Evolutionary conservation across 306 rosid genomes (phyloP).

Genomic region (Acacia melanoxylon): DNA sequence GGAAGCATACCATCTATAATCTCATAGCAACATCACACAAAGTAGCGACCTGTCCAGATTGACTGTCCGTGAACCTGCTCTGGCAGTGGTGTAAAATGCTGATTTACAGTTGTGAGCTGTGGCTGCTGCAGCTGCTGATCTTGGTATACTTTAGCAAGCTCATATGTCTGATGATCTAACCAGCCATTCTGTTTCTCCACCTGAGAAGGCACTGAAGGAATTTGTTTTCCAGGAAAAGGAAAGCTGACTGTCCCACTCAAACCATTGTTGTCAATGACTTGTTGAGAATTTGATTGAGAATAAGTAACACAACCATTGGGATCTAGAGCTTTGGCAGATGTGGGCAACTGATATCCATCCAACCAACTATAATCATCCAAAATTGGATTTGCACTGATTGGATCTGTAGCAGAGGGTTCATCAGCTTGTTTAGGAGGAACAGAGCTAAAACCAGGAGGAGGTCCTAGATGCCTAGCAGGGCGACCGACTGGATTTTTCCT

Average conservation of each 20-base stretch:
- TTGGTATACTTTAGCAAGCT: slow-evolving; percentile 51
- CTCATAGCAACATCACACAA: slow-evolving; percentile 81
- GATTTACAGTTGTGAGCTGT: slow-evolving; percentile 62
- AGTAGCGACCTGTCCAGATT: slow-evolving; percentile 74
- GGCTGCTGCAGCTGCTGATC: slow-evolving; percentile 72
- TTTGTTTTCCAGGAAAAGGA: slow-evolving; percentile 89
- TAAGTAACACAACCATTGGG: slow-evolving; percentile 37
- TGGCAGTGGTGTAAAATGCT: slow-evolving; percentile 55
- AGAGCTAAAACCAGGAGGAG: slow-evolving; percentile 85
- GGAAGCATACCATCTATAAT: slow-evolving; percentile 60
- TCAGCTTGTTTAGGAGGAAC: slow-evolving; percentile 58
- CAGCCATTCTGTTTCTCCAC: slow-evolving; percentile 63
- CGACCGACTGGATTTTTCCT: slow-evolving; percentile 72
- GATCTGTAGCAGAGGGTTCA: slow-evolving; percentile 58
- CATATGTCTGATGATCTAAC: slow-evolving; percentile 61
- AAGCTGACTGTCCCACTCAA: slow-evolving; percentile 56
- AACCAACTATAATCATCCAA: slow-evolving; percentile 95
- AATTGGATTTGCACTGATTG: slow-evolving; percentile 53
- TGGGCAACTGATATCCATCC: slow-evolving; percentile 83
- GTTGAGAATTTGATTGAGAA: slow-evolving; percentile 49
- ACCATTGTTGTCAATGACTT: slow-evolving; percentile 44
- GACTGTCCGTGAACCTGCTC: slow-evolving; percentile 91
- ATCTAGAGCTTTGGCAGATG: slow-evolving; percentile 49
- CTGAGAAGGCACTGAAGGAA: slow-evolving; percentile 53
- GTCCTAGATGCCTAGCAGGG: slow-evolving; percentile 85